Evolutionary conservation across 768 basidiomycete species (phyloP).

Genomic region (Mycena belliarum): DNA sequence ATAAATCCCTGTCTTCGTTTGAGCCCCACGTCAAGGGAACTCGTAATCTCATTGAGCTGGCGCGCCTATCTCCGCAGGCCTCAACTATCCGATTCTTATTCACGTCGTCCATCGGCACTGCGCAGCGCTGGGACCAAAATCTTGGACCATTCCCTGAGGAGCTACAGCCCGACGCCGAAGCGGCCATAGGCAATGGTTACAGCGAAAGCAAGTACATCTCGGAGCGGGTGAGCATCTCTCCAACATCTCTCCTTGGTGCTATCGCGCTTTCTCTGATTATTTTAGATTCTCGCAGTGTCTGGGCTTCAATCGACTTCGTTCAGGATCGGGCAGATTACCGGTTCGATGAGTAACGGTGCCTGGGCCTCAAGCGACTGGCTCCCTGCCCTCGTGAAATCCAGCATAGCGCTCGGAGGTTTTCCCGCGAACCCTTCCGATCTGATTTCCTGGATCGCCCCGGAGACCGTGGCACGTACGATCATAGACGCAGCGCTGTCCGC

Average conservation of each 20-base stretch:
- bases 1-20: conserved; percentile 42
- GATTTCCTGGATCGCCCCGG: conserved; percentile 38
- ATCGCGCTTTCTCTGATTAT: background rate
- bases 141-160: conserved; percentile 36
- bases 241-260: conserved; percentile 18
- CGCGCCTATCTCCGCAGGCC: conserved; percentile 18
- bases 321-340: conserved; percentile 12
- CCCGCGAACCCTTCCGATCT: conserved; percentile 18
- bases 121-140: conserved; percentile 25
- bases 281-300: conserved; percentile 32
- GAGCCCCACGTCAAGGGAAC: conserved; percentile 43
- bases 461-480: conserved; percentile 33
- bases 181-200: conserved; percentile 32
- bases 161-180: conserved; percentile 26
- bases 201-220: conserved; percentile 35
- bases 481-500: conserved; percentile 32
- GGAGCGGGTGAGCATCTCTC: conserved; percentile 31
- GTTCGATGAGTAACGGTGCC: conserved; percentile 4
- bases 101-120: conserved; percentile 36
- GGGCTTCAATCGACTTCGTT: background rate
- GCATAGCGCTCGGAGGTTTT: conserved; percentile 14
- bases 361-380: conserved; percentile 19
- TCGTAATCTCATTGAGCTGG: conserved; percentile 41
- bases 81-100: conserved; percentile 32
- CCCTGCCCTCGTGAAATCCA: conserved; percentile 27